Base-by-base conservation (phyloP, 2,329 filamentous ascomycete genomes). In the Ascochyta clinopodiicola region DNA sequence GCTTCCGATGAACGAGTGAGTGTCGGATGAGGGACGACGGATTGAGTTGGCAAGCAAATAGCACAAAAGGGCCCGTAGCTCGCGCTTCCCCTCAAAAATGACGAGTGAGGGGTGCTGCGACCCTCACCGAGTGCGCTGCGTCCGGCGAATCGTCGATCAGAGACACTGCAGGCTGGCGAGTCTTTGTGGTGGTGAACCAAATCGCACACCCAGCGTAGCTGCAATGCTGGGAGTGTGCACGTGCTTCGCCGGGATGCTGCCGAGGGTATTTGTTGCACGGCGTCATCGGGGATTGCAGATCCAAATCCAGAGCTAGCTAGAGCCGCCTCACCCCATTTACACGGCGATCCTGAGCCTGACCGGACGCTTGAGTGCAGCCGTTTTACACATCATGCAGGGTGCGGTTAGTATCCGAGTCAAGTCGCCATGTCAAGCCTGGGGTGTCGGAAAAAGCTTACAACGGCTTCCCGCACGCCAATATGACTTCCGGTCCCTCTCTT, bases 21-120 rank as follows among this genome's bases (percentile, higher is more conserved):
- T 69, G 62, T 71, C 67, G 69, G 70, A 68, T 61, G 67, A 66
- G 65, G 67, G 65, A 63, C 61, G 54, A 53, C 51, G 53, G 56
- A 59, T 55, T 31, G 46, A 56, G 38, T 50, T 38, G 39, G 51
- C 4, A 57, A 53, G 48, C 50, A 51, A 52, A 57, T 36, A 42
- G 36, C 51, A 58, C 61, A 54, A 39, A 48, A 36, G 38, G 44
- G 38, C 46, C 56, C 47, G 45, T 45, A 48, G 51, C 47, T 54
- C 37, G 46, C 51, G 49, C 50, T 45, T 54, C 56, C 57, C 57
- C 48, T 50, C 49, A 43, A 44, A 21, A 27, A 43, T 56, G 50
- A 44, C 56, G 46, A 51, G 31, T 36, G 52, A 56, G 47, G 32
- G 50, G 61, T 32, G 36, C 49, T 39, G 44, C 51, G 51, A 13